Percentiles rank a stretch among this genome's conserved stretches.
phyloP scores from a whole-genome alignment of 148 eudicot species.

The Rhododendron kiyosumense region DNA sequence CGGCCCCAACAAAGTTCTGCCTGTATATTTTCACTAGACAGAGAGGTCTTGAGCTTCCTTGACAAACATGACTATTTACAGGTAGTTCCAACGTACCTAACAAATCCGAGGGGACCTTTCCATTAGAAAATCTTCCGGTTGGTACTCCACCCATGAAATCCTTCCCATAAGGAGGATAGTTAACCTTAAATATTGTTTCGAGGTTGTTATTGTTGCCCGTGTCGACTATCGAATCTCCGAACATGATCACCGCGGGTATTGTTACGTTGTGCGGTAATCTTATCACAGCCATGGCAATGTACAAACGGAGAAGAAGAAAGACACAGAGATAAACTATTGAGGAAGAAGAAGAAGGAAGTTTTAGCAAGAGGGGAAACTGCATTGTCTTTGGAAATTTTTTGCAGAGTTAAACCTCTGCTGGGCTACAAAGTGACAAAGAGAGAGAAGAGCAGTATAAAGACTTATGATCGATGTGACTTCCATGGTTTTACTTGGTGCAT shows the following conservation, averaged over 20 bases:
- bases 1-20: background rate
- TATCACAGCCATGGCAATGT: constrained; percentile 19
- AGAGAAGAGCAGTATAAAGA: background rate
- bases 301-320: background rate
- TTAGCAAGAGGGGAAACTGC: background rate
- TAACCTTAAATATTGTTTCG: constrained; percentile 36
- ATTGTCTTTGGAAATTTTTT: background rate
- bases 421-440: background rate
- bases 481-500: background rate
- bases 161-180: constrained; percentile 67
- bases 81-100: constrained; percentile 25
- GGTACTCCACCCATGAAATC: constrained; percentile 50
- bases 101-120: constrained; percentile 58
- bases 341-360: background rate
- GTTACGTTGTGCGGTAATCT: constrained; percentile 19
- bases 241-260: constrained; percentile 60
- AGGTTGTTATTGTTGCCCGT: constrained; percentile 70
- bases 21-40: too few species aligned
- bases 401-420: background rate
- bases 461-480: background rate
- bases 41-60: background rate
- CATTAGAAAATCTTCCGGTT: constrained; percentile 57
- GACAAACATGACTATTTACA: background rate
- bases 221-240: constrained; percentile 83
- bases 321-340: background rate